Evolutionary conservation across 495 filamentous ascomycete genomes (phyloP).

Genomic region (Pseudotulostoma volvatum): DNA sequence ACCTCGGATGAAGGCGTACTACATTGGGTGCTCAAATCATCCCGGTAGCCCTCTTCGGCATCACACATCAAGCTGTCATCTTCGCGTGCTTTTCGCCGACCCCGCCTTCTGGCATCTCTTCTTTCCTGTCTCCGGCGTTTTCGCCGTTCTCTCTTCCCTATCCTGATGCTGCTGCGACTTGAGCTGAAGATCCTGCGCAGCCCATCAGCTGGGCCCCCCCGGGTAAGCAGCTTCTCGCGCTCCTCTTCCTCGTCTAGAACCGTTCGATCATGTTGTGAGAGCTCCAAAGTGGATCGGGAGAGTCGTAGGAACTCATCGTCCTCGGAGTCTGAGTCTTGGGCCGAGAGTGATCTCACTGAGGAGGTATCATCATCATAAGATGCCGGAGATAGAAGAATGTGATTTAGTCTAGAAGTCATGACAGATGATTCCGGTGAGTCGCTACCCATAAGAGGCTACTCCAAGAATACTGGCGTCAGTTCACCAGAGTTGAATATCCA

Average conservation of each 20-base stretch:
- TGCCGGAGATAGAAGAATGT: conserved; percentile 39
- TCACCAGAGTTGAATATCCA: too few relatives aligned
- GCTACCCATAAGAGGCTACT: neutral
- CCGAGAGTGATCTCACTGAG: conserved; percentile 46
- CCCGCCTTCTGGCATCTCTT: conserved; percentile 31
- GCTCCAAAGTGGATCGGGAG: conserved; percentile 52
- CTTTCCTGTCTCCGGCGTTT: conserved; percentile 28
- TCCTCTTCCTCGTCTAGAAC: conserved; percentile 83
- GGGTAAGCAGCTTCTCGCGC: conserved; percentile 54
- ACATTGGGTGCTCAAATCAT: conserved; percentile 36
- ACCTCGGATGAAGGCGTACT: conserved; percentile 21
- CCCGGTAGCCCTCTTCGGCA: conserved; percentile 68
- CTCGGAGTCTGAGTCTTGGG: conserved; percentile 63
- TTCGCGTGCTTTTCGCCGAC: conserved; percentile 32
- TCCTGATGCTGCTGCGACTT: conserved; percentile 25
- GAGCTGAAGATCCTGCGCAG: conserved; percentile 32
- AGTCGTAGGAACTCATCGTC: conserved; percentile 50
- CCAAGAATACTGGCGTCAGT: neutral
- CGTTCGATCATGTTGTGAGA: conserved; percentile 53
- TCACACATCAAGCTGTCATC: conserved; percentile 71
- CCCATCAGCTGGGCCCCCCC: conserved; percentile 33
- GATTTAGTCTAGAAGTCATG: conserved; percentile 17
- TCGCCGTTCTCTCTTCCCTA: conserved; percentile 39
- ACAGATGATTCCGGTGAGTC: neutral
- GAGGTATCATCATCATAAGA: conserved; percentile 53